Evolutionary conservation across 2,329 filamentous ascomycete species (phyloP).

Genomic region (Camptophora hylomeconis): DNA sequence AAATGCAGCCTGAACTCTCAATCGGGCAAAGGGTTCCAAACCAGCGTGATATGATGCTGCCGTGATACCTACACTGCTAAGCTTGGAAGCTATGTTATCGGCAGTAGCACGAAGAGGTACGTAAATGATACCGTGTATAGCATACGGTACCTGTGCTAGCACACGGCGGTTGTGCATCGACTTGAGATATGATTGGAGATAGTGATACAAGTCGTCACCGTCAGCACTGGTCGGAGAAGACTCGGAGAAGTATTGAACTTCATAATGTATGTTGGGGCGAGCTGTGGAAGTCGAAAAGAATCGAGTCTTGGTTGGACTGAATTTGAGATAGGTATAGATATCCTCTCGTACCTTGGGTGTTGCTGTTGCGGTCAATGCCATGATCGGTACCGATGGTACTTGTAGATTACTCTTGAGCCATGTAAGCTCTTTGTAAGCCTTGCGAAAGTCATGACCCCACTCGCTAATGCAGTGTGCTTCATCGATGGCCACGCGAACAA

Average conservation of each 20-base stretch:
- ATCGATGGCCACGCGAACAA: conserved; percentile 81
- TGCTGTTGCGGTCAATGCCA: conserved; percentile 84
- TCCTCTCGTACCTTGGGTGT: conserved; percentile 71
- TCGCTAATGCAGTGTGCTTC: conserved; percentile 96
- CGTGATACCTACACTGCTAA: conserved; percentile 24
- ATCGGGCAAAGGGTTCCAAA: conserved; percentile 60
- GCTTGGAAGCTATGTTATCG: conserved; percentile 25
- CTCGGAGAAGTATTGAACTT: conserved; percentile 53
- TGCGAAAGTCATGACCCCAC: conserved; percentile 97
- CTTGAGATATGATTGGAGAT: conserved; percentile 66
- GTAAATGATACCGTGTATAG: conserved; percentile 37
- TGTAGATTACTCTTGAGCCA: conserved; percentile 62
- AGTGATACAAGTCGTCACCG: conserved; percentile 54
- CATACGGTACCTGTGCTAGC: too few species aligned
- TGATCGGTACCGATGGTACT: conserved; percentile 77
- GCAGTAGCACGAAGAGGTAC: conserved; percentile 29
- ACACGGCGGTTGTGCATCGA: conserved; percentile 57
- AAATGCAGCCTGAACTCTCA: conserved; percentile 30
- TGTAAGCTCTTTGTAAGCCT: conserved; percentile 71
- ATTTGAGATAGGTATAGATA: conserved; percentile 60
- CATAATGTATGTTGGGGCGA: conserved; percentile 77
- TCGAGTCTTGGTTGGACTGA: conserved; percentile 42
- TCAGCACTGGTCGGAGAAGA: conserved; percentile 43
- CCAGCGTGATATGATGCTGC: conserved; percentile 39
- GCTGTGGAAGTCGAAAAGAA: conserved; percentile 74